phyloP scores from a whole-genome alignment of 345 rosid genomes.

The Raphanus raphanistrum region DNA sequence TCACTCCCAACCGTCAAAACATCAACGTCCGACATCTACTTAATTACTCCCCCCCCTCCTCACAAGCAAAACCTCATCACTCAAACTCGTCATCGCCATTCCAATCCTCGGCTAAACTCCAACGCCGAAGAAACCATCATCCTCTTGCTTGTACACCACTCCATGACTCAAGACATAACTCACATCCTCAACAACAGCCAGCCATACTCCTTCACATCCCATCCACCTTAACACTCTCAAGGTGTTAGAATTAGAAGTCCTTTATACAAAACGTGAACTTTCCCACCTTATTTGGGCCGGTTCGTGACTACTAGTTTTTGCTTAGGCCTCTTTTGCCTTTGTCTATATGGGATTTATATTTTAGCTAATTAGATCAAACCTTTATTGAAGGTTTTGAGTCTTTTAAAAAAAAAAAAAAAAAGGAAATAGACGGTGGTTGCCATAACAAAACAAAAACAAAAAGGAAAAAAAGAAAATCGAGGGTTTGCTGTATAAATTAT shows the following conservation, averaged over 20 bases:
- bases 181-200: constrained; percentile 71
- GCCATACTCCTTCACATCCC: constrained; percentile 75
- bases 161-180: constrained; percentile 76
- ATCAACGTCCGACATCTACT: constrained; percentile 64
- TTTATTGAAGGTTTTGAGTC: too few relatives aligned
- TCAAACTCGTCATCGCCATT: constrained; percentile 67
- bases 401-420: too few relatives aligned
- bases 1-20: constrained; percentile 59
- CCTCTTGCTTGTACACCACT: constrained; percentile 55
- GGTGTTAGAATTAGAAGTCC: too few relatives aligned
- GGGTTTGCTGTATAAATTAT: not conserved
- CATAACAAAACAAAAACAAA: not conserved
- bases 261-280: too few relatives aligned
- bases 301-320: too few relatives aligned
- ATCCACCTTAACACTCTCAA: constrained; percentile 56
- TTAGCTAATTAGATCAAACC: too few relatives aligned
- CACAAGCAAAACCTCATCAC: constrained; percentile 71
- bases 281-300: too few relatives aligned
- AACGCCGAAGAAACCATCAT: constrained; percentile 58
- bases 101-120: constrained; percentile 84
- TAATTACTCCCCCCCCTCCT: constrained; percentile 96
- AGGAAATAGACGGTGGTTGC: not conserved
- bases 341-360: too few relatives aligned
- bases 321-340: too few relatives aligned
- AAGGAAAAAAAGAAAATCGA: not conserved